Base-by-base conservation (phyloP, 257 asterid genomes). In the Solanum clarkiae region DNA sequence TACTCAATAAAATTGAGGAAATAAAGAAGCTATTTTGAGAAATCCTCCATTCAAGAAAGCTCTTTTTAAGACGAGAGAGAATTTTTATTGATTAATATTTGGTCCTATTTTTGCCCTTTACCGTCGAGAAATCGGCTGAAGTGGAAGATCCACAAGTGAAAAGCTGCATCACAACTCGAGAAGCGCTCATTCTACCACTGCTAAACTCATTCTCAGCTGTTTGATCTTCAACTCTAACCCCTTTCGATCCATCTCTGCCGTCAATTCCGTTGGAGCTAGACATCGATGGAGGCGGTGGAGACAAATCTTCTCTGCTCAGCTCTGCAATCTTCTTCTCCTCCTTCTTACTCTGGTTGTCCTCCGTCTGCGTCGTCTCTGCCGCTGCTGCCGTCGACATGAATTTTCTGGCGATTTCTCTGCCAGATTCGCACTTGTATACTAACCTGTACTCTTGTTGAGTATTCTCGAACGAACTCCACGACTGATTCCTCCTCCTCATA, bases 321-420 rank as follows among this genome's bases (percentile, higher is more conserved):
- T 87, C 90, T 86, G 63, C 88, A 29, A 85, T 65, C 88, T 71
- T 88, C 17, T 53, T 86, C 59, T 62, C 82, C 12, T 18, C 72
- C 57, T 26, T 82, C 47, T 36, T 36, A 53, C 84, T 74, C n/a
- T 24, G 24, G 15, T 40, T 65, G 80, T 75, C 89, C 84, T 84
- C 90, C 79, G 89, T 87, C 87, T 88, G 91, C 4, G 90, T 88
- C 9, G 87, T 90, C 18, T 90, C 92, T 2, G 86, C 84, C 62
- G 71, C 66, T 6, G 77, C 79, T 6, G 53, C 29, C 2, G 16
- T n/a, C 77, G 80, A 42, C 53, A 20, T 70, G 18, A 54, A 80
- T 40, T 79, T 85, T 3, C 68, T 60, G 16, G 89, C 85, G 47
- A 90, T 81, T 45, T 87, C 90, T 32, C 86, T 65, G 16, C 89